phyloP scores from a whole-genome alignment of 495 filamentous ascomycete species.

The Elaphomyces granulatus region DNA sequence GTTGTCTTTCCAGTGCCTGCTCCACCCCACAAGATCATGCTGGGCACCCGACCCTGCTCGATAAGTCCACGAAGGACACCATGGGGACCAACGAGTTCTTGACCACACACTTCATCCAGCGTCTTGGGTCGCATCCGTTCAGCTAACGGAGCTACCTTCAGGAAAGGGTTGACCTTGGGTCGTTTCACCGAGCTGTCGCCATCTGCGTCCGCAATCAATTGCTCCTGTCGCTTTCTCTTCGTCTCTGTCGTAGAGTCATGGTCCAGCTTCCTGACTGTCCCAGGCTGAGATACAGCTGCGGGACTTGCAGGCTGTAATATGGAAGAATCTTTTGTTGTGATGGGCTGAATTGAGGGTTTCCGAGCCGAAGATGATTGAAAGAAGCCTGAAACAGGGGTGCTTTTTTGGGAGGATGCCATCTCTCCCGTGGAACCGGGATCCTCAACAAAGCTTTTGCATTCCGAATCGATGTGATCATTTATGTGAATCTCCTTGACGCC shows the following conservation, averaged over 20 bases:
- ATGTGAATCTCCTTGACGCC: conserved; percentile 61
- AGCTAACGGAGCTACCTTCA: conserved; percentile 67
- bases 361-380: conserved; percentile 57
- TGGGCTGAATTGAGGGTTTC: conserved; percentile 21
- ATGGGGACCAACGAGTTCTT: conserved; percentile 73
- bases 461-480: conserved; percentile 83
- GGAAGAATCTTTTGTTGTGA: too few species aligned
- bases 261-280: conserved; percentile 25
- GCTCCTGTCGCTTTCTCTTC: conserved; percentile 9
- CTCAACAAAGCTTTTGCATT: conserved; percentile 49
- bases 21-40: conserved; percentile 90
- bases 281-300: conserved; percentile 12
- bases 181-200: conserved; percentile 37
- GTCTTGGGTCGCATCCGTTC: conserved; percentile 83
- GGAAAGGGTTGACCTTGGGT: conserved; percentile 44
- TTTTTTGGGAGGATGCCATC: conserved; percentile 31
- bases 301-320: conserved; percentile 3
- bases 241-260: conserved; percentile 11
- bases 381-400: conserved; percentile 47
- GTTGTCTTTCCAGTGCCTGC: conserved; percentile 95
- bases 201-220: conserved; percentile 3
- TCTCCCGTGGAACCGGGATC: conserved; percentile 29
- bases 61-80: conserved; percentile 85
- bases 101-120: conserved; percentile 78
- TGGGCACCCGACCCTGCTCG: conserved; percentile 72